A percentile compares a stretch with the other conserved stretches of the same genome.
Conservation (phyloP, 2,329 filamentous ascomycete species). For the Cercospora sp. region DNA sequence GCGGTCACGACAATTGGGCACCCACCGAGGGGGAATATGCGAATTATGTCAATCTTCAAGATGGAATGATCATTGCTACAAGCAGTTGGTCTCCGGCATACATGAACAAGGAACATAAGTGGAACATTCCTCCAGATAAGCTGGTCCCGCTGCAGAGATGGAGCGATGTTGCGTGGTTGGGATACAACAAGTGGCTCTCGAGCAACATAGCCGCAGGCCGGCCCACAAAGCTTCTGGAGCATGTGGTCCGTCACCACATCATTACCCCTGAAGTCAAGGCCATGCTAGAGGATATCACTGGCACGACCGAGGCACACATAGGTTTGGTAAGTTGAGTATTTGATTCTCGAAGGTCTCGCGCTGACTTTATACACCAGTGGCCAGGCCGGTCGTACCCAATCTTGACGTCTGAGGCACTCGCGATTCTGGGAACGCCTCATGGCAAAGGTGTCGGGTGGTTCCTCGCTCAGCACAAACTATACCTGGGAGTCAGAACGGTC, state of each 20-base stretch:
- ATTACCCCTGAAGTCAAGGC: background rate
- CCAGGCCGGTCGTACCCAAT: constrained; percentile 1
- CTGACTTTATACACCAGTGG: background rate
- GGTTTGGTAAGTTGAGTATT: background rate
- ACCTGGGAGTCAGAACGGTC: background rate
- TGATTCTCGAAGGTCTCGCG: background rate
- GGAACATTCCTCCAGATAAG: no score
- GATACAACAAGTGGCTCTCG: background rate
- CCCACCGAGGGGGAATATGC: no score
- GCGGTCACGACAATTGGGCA: no score
- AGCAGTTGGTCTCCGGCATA: background rate
- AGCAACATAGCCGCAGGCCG: no score
- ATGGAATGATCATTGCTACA: background rate
- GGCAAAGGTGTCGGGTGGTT: constrained; percentile 5
- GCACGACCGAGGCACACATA: background rate
- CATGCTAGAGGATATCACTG: background rate
- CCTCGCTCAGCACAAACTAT: constrained; percentile 2
- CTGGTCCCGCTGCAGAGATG: background rate
- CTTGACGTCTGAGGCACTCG: background rate
- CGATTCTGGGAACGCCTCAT: background rate
- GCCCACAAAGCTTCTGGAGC: background rate
- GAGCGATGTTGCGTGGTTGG: background rate
- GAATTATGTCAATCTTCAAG: background rate
- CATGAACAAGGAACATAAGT: no score
- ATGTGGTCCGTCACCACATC: background rate